Evolutionary conservation across 345 rosid genomes (phyloP), one percentile per base, ranked within the genome.

Genomic region (rapeseed (Brassica napus)): DNA sequence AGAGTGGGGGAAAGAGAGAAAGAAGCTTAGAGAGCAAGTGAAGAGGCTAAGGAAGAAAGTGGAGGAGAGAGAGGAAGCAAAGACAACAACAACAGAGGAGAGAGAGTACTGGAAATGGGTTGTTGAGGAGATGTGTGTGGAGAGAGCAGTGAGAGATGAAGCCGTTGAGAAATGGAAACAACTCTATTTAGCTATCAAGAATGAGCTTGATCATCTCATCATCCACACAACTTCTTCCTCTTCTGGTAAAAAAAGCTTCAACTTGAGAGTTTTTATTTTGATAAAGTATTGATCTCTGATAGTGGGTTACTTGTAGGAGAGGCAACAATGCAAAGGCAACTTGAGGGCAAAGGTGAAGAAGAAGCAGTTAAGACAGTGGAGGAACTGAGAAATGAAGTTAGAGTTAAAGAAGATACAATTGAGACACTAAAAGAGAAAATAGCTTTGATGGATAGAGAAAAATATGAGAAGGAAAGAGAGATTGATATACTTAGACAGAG

Each of bases 101-200:
- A 81, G 82, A 55, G 83, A 80, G 67, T 72, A 82, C 2, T 87
- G 88, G 86, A 79, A 73, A 31, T 61, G 86, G 69, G 21, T 82
- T 44, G 77, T 88, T 71, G 92, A 86, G 82, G 89, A 83, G 69
- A 87, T 86, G 89, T 84, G 81, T 75, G 87, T 87, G 72, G 98
- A 91, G 79, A 89, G 93, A 68, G 86, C 86, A 6, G 76, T 88
- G 81, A 68, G 91, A 61, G 93, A 93, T 75, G 91, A 91, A 73
- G 89, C 94, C 28, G 91, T 87, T 42, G 93, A 89, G 79, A 93
- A 88, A 73, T 93, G 98, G 98, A 93, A 93, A 85, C 89, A 81
- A 63, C 91, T 93, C 42, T 91, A 93, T 68, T 90, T 89, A 79
- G 88, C 94, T 72, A 91, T 93, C 86, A 93, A 87, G 84, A 82